Evolutionary conservation across 2,329 filamentous ascomycete genomes (phyloP).

Genomic region (Fusarium acutatum): DNA sequence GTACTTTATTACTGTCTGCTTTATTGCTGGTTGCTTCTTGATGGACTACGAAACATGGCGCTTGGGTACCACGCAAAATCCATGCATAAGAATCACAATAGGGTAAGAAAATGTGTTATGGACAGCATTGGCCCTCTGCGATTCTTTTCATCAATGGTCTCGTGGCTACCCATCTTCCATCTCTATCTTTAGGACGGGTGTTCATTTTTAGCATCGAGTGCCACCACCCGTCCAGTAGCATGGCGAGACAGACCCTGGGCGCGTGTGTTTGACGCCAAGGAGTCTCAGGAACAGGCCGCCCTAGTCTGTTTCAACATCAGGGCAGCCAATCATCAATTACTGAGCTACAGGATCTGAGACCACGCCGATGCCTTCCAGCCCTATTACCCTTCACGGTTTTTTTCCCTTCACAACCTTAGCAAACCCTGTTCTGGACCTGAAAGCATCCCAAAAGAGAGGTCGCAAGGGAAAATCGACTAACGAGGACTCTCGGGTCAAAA

Average conservation of each 20-base stretch:
- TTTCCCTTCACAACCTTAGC: background rate
- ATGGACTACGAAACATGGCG: background rate
- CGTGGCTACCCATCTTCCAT: background rate
- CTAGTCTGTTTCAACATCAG: constrained; percentile 42
- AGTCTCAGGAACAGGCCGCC: constrained; percentile 31
- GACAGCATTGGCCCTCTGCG: background rate
- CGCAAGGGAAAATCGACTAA: background rate
- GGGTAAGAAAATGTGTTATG: background rate
- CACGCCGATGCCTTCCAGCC: constrained; percentile 9
- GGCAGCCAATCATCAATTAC: constrained; percentile 30
- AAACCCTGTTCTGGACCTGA: background rate
- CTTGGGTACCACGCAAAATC: background rate
- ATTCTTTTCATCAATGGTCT: background rate
- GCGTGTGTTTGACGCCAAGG: constrained; percentile 16
- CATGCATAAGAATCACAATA: background rate
- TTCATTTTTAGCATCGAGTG: constrained; percentile 39
- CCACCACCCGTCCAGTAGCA: constrained; percentile 18
- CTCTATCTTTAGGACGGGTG: constrained; percentile 1
- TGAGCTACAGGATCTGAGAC: constrained; percentile 30
- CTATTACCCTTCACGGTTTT: background rate
- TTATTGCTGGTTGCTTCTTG: background rate
- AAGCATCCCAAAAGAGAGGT: background rate
- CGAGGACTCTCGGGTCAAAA: background rate
- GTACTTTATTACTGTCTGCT: background rate
- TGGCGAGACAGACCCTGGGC: background rate